phyloP scores from a whole-genome alignment of 2,329 filamentous ascomycete genomes.

The Colletotrichum viniferum region DNA sequence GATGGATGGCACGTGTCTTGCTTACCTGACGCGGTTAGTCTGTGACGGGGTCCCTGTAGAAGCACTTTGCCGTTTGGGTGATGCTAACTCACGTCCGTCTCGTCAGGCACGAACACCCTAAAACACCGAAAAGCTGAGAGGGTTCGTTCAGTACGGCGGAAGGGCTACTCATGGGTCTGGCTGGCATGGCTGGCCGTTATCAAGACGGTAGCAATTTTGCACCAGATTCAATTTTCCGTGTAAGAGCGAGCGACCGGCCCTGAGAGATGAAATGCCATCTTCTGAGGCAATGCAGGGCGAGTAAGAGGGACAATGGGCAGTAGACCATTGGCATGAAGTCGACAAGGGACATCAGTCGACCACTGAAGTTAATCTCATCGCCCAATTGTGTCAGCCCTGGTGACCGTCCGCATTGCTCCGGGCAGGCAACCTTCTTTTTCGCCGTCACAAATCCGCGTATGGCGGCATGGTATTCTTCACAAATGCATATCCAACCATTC shows the following conservation, averaged over 20 bases:
- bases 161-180: not conserved
- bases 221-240: not conserved
- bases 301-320: not conserved
- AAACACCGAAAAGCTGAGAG: not conserved
- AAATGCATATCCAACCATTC: constrained; percentile 12
- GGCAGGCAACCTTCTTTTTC: not conserved
- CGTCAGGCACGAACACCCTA: not conserved
- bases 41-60: not conserved
- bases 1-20: not conserved
- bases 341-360: not conserved
- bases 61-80: not conserved
- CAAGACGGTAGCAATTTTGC: not conserved
- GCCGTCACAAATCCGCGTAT: not conserved
- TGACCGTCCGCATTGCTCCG: not conserved
- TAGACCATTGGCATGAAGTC: not conserved
- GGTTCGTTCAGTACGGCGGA: not conserved
- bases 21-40: not conserved
- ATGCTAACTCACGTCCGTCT: not conserved
- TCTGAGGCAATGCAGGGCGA: not conserved
- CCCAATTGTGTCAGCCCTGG: not conserved
- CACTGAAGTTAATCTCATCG: not conserved
- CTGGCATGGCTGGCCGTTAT: not conserved
- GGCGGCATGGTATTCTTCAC: constrained; percentile 13
- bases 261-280: not conserved
- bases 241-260: not conserved